A percentile compares a stretch with the other conserved stretches of the same genome.
Conservation (phyloP, 225 moss, liverwort and hornwort genomes). For the Straminergon stramineum region DNA sequence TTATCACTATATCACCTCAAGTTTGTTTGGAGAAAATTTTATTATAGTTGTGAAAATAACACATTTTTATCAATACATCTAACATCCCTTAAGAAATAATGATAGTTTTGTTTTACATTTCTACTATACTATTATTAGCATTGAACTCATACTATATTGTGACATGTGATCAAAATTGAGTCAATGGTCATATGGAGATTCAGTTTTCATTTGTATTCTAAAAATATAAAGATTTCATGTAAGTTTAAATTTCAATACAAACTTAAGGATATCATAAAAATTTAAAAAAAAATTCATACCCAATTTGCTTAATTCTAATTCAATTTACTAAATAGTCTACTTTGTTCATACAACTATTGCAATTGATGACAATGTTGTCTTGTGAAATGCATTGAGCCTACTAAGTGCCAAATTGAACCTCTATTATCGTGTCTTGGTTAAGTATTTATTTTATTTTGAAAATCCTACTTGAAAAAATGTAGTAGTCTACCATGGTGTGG, state of each 20-base stretch:
- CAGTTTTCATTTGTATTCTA: not conserved
- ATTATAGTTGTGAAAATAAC: not conserved
- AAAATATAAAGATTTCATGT: not conserved
- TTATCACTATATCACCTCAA: not conserved
- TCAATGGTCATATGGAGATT: not conserved
- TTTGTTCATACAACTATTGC: not conserved
- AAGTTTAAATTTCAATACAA: not conserved
- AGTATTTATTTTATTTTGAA: not conserved
- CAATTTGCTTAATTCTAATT: not conserved
- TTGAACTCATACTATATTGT: not conserved
- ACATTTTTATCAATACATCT: not conserved
- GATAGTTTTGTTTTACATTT: not conserved
- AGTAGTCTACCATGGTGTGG: no score
- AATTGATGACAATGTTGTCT: not conserved
- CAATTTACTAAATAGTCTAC: not conserved
- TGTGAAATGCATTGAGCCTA: not conserved
- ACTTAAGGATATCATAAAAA: not conserved
- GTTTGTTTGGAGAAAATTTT: not conserved
- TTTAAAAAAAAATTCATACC: fast-evolving
- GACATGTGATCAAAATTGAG: not conserved
- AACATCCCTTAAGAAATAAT: not conserved
- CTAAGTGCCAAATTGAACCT: not conserved
- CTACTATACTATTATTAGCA: not conserved
- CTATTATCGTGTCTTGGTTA: not conserved
- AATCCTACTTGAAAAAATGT: no score